phyloP scores from a whole-genome alignment of 2,329 filamentous ascomycete species.

The Ophiostoma angusticollis region DNA sequence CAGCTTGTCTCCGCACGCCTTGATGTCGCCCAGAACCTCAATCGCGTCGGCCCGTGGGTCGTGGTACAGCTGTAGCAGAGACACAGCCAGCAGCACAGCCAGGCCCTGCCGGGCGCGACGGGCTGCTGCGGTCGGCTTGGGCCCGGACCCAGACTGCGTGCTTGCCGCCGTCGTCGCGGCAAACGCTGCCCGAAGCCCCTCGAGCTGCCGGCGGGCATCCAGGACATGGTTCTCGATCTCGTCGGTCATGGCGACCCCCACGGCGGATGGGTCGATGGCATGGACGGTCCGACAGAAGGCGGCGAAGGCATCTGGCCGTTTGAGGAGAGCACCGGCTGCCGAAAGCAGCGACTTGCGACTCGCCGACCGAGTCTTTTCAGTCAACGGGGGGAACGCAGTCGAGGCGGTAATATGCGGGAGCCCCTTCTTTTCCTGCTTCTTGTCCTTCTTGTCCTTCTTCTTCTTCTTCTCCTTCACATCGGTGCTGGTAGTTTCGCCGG shows the following conservation, averaged over 20 bases:
- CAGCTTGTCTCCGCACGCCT: conserved; percentile 57
- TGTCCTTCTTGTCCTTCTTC: not conserved
- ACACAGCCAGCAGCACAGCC: conserved; percentile 69
- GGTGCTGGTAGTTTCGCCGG: not conserved
- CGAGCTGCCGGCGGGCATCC: conserved; percentile 36
- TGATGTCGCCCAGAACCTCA: conserved; percentile 69
- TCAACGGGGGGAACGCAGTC: conserved; percentile 31
- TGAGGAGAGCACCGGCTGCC: conserved; percentile 44
- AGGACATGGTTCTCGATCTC: conserved; percentile 40
- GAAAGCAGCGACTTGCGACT: conserved; percentile 45
- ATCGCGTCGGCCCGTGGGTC: conserved; percentile 70
- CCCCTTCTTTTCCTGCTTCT: not conserved
- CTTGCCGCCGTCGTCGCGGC: conserved; percentile 32
- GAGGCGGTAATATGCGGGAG: not conserved
- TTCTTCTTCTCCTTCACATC: not conserved
- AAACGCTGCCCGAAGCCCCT: conserved; percentile 31
- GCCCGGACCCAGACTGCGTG: too few relatives aligned
- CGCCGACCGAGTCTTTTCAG: conserved; percentile 39
- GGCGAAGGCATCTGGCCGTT: conserved; percentile 37
- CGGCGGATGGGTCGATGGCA: conserved; percentile 38
- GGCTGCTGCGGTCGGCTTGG: conserved; percentile 18
- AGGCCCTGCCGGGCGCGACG: conserved; percentile 48
- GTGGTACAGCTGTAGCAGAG: conserved; percentile 80
- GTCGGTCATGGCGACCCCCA: conserved; percentile 40
- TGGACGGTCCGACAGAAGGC: conserved; percentile 41